These are phyloP conservation scores for Cutaneotrichosporon cyanovorans DNA, from an alignment of 1,284 basidiomycete species.

Conservation along the genomic window DNA sequence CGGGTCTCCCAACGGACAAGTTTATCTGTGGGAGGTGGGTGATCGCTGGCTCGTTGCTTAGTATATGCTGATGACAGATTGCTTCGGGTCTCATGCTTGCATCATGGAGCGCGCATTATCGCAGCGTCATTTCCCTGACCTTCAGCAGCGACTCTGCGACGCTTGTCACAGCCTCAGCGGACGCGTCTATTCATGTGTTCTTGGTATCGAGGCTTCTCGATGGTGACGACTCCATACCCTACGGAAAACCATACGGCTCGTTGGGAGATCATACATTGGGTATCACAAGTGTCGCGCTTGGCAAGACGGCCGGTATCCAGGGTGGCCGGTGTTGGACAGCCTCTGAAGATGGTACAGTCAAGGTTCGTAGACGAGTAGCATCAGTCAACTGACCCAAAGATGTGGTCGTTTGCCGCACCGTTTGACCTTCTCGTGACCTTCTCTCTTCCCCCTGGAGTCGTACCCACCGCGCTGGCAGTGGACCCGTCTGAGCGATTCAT, in stretches of 20 bases:
- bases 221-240: conserved; percentile 7
- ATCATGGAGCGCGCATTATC: conserved; percentile 92
- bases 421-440: conserved; percentile 73
- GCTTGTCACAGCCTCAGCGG: conserved; percentile 78
- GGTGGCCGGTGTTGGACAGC: conserved; percentile 56
- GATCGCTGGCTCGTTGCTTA: neutral
- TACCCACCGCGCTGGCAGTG: conserved; percentile 56
- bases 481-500: conserved; percentile 80
- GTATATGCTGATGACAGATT: conserved; percentile 51
- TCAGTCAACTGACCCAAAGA: conserved; percentile 44
- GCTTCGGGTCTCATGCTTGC: conserved; percentile 81
- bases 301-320: conserved; percentile 45
- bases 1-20: conserved; percentile 76
- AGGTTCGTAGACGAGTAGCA: conserved; percentile 51
- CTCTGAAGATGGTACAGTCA: conserved; percentile 84
- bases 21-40: conserved; percentile 91
- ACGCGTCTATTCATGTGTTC: conserved; percentile 83
- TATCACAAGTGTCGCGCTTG: conserved; percentile 71
- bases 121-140: conserved; percentile 68
- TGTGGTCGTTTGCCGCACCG: conserved; percentile 73
- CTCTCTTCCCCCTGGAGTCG: conserved; percentile 59
- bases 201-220: conserved; percentile 54
- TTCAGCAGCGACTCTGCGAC: conserved; percentile 76
- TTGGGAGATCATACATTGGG: conserved; percentile 87
- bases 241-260: conserved; percentile 61